Evolutionary conservation across 148 eudicot genomes (phyloP).

Genomic region (Rhododendron vialii): DNA sequence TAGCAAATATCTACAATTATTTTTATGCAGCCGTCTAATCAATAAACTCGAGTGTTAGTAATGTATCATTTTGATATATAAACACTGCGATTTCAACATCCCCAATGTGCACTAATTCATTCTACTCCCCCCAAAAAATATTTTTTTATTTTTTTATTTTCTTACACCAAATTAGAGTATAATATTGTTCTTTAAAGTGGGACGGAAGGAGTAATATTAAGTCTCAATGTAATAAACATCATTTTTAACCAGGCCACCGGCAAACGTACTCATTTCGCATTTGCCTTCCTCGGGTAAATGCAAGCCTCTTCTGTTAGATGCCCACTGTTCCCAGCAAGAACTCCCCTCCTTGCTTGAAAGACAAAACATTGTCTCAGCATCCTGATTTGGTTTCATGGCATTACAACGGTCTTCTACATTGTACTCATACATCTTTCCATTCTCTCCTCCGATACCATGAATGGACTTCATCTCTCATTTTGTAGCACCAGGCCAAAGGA

Average conservation of each 20-base stretch:
- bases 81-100: background rate
- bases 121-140: too few species aligned
- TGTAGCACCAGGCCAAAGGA: background rate
- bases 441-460: background rate
- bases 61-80: background rate
- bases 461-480: background rate
- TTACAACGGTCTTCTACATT: background rate
- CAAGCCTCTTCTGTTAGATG: background rate
- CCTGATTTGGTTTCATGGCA: background rate
- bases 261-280: background rate
- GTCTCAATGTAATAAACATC: background rate
- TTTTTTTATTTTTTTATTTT: too few species aligned
- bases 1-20: background rate
- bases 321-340: background rate
- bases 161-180: too few species aligned
- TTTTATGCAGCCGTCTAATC: background rate
- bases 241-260: too few species aligned
- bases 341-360: background rate
- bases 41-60: background rate
- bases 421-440: background rate
- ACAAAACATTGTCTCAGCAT: background rate
- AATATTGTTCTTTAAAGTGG: too few species aligned
- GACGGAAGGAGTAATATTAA: background rate
- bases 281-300: background rate
- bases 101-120: background rate